A percentile compares a stretch with the other conserved stretches of the same genome.
These are phyloP conservation scores for Calendula officinalis DNA, from an alignment of 129 eudicot species.

Conservation along the genomic window DNA sequence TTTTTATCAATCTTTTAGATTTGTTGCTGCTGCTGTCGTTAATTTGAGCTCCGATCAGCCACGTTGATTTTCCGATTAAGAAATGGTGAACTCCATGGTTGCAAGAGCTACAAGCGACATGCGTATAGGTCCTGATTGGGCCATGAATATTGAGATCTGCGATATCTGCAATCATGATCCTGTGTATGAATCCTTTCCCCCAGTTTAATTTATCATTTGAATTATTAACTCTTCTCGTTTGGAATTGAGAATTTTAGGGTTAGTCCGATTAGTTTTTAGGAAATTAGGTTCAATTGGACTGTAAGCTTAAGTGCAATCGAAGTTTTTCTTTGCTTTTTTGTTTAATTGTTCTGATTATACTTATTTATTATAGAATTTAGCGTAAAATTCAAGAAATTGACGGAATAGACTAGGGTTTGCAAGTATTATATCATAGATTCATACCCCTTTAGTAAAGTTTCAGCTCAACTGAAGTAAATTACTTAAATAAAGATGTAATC, in stretches of 20 bases:
- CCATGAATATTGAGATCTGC: slow-evolving; percentile 52
- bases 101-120: slow-evolving; percentile 54
- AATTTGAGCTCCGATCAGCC: slow-evolving; percentile 4
- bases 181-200: slow-evolving; percentile 19
- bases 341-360: slow-evolving; percentile 4
- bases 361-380: slow-evolving; percentile 12
- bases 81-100: slow-evolving; percentile 77
- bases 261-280: slow-evolving; percentile 1
- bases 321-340: background rate
- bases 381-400: slow-evolving; percentile 15
- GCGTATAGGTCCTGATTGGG: slow-evolving; percentile 56
- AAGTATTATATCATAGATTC: slow-evolving; percentile 10
- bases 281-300: slow-evolving; percentile 15
- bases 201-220: background rate
- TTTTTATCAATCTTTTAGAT: too few species aligned
- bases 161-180: slow-evolving; percentile 52
- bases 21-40: background rate
- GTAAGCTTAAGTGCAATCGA: slow-evolving; percentile 15
- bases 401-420: slow-evolving; percentile 9
- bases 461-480: background rate
- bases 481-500: background rate
- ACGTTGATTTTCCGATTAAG: slow-evolving; percentile 5
- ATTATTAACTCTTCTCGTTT: too few species aligned
- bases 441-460: background rate
- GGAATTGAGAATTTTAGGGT: background rate